These are phyloP conservation scores for Eragrostis tef DNA, from an alignment of 202 grass and related monocot genomes.

Conservation along the genomic window DNA sequence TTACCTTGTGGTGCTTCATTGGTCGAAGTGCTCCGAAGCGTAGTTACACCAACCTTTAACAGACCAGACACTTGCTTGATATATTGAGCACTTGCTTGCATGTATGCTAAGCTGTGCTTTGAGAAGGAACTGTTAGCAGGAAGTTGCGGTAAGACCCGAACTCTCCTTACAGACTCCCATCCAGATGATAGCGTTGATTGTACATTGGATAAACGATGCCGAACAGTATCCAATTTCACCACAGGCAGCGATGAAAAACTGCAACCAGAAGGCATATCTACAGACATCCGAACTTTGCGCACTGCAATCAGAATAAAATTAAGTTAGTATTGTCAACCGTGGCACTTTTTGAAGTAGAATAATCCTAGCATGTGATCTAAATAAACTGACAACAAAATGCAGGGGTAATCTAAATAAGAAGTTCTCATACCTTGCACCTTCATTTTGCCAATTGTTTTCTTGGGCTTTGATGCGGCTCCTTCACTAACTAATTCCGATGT, in stretches of 20 bases:
- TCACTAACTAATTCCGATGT: slow-evolving; percentile 77
- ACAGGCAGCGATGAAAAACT: slow-evolving; percentile 78
- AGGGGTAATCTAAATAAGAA: slow-evolving; percentile 5
- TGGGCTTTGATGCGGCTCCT: slow-evolving; percentile 84
- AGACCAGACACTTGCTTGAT: slow-evolving; percentile 92
- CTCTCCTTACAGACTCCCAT: slow-evolving; percentile 88
- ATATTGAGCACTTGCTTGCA: slow-evolving; percentile 96
- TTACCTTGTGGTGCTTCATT: slow-evolving; percentile 87
- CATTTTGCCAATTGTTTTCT: slow-evolving; percentile 93
- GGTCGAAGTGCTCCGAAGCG: slow-evolving; percentile 78
- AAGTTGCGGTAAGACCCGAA: slow-evolving; percentile 69
- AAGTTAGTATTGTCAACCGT: slow-evolving; percentile 34
- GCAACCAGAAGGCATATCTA: slow-evolving; percentile 94
- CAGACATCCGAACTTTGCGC: slow-evolving; percentile 90
- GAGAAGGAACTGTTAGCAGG: slow-evolving; percentile 83
- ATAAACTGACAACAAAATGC: background rate
- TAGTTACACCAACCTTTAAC: slow-evolving; percentile 87
- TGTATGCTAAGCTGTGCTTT: slow-evolving; percentile 93
- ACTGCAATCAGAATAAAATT: slow-evolving; percentile 60
- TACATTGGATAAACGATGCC: slow-evolving; percentile 76
- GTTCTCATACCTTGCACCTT: slow-evolving; percentile 87
- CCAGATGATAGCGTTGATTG: slow-evolving; percentile 76
- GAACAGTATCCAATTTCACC: slow-evolving; percentile 76
- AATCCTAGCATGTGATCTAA: slow-evolving; percentile 8
- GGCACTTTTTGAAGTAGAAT: slow-evolving; percentile 16